These are phyloP conservation scores for Debaryomyces sp. DNA, from an alignment of 1,139 yeast species.

Conservation along the genomic window DNA sequence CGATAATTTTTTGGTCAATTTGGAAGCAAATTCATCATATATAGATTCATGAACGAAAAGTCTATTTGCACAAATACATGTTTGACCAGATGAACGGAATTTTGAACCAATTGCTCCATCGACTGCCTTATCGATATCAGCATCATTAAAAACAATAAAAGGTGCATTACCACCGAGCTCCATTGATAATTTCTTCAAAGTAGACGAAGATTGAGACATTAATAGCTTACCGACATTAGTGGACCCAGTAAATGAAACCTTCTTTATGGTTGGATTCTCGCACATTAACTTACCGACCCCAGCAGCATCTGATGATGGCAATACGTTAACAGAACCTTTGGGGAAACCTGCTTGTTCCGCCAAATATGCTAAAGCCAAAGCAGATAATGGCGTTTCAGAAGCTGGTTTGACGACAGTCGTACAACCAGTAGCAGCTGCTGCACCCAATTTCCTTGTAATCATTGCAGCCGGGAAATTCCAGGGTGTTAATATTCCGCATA, in stretches of 20 bases:
- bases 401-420: constrained; percentile 91
- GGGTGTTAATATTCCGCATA: constrained; percentile 88
- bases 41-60: constrained; percentile 72
- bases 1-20: constrained; percentile 52
- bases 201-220: constrained; percentile 74
- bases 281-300: constrained; percentile 71
- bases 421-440: constrained; percentile 93
- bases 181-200: constrained; percentile 80
- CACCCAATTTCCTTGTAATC: constrained; percentile 90
- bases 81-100: constrained; percentile 81
- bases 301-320: constrained; percentile 59
- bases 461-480: constrained; percentile 97
- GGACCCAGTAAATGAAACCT: constrained; percentile 90
- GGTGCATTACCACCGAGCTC: constrained; percentile 97
- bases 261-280: constrained; percentile 66
- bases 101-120: constrained; percentile 65
- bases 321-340: constrained; percentile 76
- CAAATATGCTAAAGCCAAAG: constrained; percentile 75
- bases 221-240: constrained; percentile 80
- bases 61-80: constrained; percentile 87
- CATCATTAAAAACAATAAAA: constrained; percentile 83
- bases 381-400: constrained; percentile 83
- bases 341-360: constrained; percentile 85
- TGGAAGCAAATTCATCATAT: constrained; percentile 57
- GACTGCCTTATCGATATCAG: constrained; percentile 76